These are phyloP conservation scores for Metarhizium anisopliae DNA, from an alignment of 2,329 filamentous ascomycete genomes.

Conservation along the genomic window DNA sequence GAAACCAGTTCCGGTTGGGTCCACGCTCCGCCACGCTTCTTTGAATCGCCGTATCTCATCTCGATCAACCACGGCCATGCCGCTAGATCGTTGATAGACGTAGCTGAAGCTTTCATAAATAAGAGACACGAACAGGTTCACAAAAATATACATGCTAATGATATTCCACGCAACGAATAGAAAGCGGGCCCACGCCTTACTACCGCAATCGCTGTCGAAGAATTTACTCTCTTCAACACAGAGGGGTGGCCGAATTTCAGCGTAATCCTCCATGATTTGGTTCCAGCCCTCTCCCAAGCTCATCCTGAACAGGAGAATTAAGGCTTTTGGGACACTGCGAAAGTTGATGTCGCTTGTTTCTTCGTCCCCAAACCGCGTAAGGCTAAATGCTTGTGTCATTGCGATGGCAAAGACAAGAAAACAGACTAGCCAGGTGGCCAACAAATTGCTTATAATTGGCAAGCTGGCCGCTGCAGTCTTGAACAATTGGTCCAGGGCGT, in stretches of 20 bases:
- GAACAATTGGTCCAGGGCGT: constrained; percentile 95
- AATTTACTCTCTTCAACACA: constrained; percentile 68
- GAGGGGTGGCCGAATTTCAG: constrained; percentile 65
- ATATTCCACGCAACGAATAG: constrained; percentile 98
- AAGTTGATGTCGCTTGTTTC: constrained; percentile 82
- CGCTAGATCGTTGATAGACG: constrained; percentile 92
- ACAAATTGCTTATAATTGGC: constrained; percentile 77
- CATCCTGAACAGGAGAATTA: constrained; percentile 88
- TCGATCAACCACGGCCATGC: constrained; percentile 80
- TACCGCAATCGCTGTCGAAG: constrained; percentile 87
- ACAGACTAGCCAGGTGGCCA: constrained; percentile 95
- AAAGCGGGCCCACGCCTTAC: constrained; percentile 74
- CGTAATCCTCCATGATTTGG: constrained; percentile 91
- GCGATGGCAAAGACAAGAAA: constrained; percentile 96
- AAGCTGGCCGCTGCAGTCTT: constrained; percentile 95
- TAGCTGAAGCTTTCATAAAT: constrained; percentile 99
- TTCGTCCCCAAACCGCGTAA: constrained; percentile 73
- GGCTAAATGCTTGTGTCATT: constrained; percentile 87
- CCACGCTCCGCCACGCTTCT: constrained; percentile 93
- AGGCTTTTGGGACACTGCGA: constrained; percentile 82
- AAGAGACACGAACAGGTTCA: constrained; percentile 94
- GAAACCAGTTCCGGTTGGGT: constrained; percentile 83
- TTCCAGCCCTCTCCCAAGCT: constrained; percentile 97
- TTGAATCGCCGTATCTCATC: constrained; percentile 97
- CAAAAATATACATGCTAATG: constrained; percentile 99